A percentile compares a stretch with the other conserved stretches of the same genome.
phyloP scores from a whole-genome alignment of 495 filamentous ascomycete genomes.

The Xylaria grammica region DNA sequence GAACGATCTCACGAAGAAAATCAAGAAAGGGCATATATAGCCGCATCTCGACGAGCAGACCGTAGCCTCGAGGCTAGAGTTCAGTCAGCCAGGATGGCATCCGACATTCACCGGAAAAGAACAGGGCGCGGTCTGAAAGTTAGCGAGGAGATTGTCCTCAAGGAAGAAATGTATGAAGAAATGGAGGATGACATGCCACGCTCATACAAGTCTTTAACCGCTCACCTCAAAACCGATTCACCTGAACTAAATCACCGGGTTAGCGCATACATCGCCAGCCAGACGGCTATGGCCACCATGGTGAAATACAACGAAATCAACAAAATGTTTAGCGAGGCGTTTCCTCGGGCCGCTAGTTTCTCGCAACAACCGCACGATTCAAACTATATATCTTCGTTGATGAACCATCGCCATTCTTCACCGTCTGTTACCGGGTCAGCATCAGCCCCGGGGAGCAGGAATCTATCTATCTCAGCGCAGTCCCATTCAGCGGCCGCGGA shows the following conservation, averaged over 20 bases:
- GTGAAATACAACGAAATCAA: conserved; percentile 56
- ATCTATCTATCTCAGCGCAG: conserved; percentile 27
- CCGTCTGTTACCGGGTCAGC: conserved; percentile 23
- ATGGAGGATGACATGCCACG: conserved; percentile 72
- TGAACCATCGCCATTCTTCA: conserved; percentile 15
- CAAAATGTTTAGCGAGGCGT: conserved; percentile 51
- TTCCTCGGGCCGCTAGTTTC: conserved; percentile 42
- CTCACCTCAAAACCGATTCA: conserved; percentile 59
- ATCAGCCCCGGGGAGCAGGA: conserved; percentile 21
- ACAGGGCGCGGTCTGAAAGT: conserved; percentile 86
- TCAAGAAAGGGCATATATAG: conserved; percentile 93
- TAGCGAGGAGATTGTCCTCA: conserved; percentile 84
- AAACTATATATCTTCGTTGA: conserved; percentile 28
- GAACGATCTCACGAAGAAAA: conserved; percentile 86
- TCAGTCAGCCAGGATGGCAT: conserved; percentile 86
- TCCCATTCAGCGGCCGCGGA: conserved; percentile 16
- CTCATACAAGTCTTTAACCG: conserved; percentile 60
- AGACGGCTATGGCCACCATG: conserved; percentile 60
- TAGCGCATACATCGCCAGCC: conserved; percentile 62
- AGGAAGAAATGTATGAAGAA: conserved; percentile 98
- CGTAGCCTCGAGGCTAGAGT: conserved; percentile 87
- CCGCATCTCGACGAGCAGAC: conserved; percentile 89
- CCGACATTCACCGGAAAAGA: conserved; percentile 85
- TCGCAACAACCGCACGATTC: conserved; percentile 29
- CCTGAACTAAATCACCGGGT: conserved; percentile 63